phyloP scores from a whole-genome alignment of 208 protist species.

The Trypanosoma theileri region DNA sequence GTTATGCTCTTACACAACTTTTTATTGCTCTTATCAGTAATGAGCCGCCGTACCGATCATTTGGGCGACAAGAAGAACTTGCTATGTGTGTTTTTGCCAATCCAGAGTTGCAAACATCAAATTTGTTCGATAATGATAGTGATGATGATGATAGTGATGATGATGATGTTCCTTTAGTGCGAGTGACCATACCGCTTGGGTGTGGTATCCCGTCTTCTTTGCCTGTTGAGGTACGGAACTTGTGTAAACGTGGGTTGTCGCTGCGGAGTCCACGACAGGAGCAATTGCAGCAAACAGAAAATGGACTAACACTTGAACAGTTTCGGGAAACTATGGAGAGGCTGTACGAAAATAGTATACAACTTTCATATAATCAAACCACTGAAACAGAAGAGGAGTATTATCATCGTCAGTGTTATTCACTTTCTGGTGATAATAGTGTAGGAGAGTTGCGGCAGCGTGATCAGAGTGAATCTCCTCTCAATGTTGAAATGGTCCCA shows the following conservation, averaged over 20 bases:
- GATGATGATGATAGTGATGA: background rate
- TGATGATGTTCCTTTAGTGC: background rate
- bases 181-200: conserved; percentile 31
- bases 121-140: background rate
- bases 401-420: background rate
- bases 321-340: conserved; percentile 1
- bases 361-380: too few relatives aligned
- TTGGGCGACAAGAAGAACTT: conserved; percentile 31
- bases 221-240: conserved; percentile 21
- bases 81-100: background rate
- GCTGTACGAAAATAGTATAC: background rate
- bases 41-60: conserved; percentile 44
- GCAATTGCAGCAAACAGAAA: background rate
- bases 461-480: background rate
- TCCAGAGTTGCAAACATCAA: background rate
- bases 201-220: conserved; percentile 37
- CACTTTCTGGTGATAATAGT: background rate
- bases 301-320: conserved; percentile 9
- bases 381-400: background rate
- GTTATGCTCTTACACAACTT: conserved; percentile 63
- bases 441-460: background rate
- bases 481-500: background rate
- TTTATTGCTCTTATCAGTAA: conserved; percentile 52
- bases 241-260: conserved; percentile 7
- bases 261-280: background rate